These are phyloP conservation scores for Ogataea pilisensis DNA, from an alignment of 805 yeast genomes.

Conservation along the genomic window DNA sequence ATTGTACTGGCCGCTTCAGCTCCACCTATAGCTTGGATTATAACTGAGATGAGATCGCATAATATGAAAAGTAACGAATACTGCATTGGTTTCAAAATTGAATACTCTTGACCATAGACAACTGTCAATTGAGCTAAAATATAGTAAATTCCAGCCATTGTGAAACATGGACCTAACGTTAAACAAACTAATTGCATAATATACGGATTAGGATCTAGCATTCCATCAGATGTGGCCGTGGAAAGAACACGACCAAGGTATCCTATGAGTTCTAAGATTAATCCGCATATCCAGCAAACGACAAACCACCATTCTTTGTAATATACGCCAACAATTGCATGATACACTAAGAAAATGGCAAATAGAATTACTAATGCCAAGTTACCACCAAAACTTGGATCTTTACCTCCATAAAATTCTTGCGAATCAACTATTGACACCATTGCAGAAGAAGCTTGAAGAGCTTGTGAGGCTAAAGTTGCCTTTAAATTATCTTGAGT, in stretches of 20 bases:
- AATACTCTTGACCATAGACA: conserved; percentile 49
- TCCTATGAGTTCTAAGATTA: conserved; percentile 59
- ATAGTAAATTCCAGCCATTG: conserved; percentile 74
- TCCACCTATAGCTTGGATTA: conserved; percentile 69
- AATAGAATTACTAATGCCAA: conserved; percentile 48
- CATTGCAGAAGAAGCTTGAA: conserved; percentile 19
- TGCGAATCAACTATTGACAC: conserved; percentile 18
- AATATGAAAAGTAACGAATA: conserved; percentile 57
- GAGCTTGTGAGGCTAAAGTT: conserved; percentile 1
- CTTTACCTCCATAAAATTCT: conserved; percentile 33
- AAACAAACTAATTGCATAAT: conserved; percentile 58
- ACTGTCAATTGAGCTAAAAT: conserved; percentile 58
- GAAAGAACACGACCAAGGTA: conserved; percentile 54
- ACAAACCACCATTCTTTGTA: conserved; percentile 61
- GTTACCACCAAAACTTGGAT: conserved; percentile 53
- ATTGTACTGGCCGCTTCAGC: conserved; percentile 53
- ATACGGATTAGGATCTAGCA: conserved; percentile 34
- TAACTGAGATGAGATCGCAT: conserved; percentile 56
- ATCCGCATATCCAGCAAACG: conserved; percentile 47
- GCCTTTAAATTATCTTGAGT: not conserved
- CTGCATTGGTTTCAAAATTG: conserved; percentile 45
- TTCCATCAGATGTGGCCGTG: conserved; percentile 32
- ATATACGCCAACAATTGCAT: conserved; percentile 37
- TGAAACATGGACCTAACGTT: conserved; percentile 71
- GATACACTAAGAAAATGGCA: conserved; percentile 39